A percentile compares a stretch with the other conserved stretches of the same genome.
Conservation (phyloP, 208 protist species). For the Acanthamoeba pearcei region DNA sequence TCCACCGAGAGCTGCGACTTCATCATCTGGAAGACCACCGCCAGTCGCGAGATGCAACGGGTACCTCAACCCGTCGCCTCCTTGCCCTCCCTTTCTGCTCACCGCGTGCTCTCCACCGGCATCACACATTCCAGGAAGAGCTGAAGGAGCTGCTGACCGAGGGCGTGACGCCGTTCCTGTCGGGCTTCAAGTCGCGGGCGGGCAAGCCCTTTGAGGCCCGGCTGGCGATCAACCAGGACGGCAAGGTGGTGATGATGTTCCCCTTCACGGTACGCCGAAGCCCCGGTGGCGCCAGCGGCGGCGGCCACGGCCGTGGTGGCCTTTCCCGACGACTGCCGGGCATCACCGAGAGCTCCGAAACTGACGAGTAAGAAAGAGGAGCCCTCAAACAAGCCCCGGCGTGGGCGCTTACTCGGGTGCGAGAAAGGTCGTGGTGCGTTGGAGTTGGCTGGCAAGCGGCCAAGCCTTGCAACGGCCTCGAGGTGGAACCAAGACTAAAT, state of each 20-base stretch:
- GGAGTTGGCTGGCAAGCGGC: no score
- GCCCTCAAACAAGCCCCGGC: no score
- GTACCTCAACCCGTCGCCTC: neutral
- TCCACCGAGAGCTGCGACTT: slow-evolving; percentile 61
- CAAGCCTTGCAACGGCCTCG: no score
- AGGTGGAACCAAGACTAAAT: no score
- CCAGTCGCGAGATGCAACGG: slow-evolving; percentile 8
- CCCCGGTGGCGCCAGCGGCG: neutral
- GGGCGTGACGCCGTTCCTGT: slow-evolving; percentile 50
- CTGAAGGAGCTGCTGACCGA: slow-evolving; percentile 37
- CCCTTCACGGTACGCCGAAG: neutral
- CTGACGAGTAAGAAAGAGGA: neutral
- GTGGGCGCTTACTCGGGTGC: no score
- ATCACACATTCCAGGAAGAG: neutral
- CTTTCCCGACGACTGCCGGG: neutral
- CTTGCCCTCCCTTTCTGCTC: neutral
- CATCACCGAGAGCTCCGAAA: neutral
- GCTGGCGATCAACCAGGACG: slow-evolving; percentile 66
- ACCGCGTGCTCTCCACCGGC: no score
- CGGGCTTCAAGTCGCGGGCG: slow-evolving; percentile 43
- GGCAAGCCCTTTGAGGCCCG: slow-evolving; percentile 68
- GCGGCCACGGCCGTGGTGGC: neutral
- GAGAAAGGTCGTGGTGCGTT: no score
- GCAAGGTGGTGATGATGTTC: slow-evolving; percentile 73
- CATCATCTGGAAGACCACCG: slow-evolving; percentile 65